phyloP scores from a whole-genome alignment of 2,329 filamentous ascomycete species.

The Elsinoe australis region DNA sequence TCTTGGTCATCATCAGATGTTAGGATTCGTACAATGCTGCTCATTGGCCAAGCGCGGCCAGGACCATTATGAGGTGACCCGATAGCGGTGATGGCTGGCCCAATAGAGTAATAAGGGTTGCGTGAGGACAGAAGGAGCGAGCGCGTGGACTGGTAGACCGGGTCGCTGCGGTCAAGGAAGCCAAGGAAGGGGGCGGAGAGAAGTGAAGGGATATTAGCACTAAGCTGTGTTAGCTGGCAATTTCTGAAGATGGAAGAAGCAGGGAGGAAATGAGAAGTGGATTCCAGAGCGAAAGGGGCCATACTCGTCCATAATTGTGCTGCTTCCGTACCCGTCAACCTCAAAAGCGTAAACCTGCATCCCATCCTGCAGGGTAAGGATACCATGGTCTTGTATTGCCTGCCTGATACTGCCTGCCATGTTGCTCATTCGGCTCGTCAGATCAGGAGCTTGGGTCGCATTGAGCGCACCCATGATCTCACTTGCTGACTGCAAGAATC shows the following conservation, averaged over 20 bases:
- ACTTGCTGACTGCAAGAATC: constrained; percentile 50
- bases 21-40: constrained; percentile 43
- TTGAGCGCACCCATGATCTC: constrained; percentile 47
- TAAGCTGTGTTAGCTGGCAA: background rate
- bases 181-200: constrained; percentile 58
- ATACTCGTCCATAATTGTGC: constrained; percentile 59
- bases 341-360: constrained; percentile 42
- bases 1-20: constrained; percentile 43
- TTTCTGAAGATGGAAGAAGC: background rate
- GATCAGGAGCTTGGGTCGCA: constrained; percentile 37
- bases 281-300: no score
- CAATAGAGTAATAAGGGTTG: constrained; percentile 46
- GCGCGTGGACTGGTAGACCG: constrained; percentile 42
- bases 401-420: constrained; percentile 43
- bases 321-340: constrained; percentile 40
- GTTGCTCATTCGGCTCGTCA: constrained; percentile 50
- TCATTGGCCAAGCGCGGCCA: constrained; percentile 46
- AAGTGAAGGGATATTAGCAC: constrained; percentile 59
- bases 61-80: constrained; percentile 44
- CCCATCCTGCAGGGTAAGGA: constrained; percentile 28
- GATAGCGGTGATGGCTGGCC: constrained; percentile 42
- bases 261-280: background rate
- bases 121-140: constrained; percentile 34
- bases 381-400: constrained; percentile 40
- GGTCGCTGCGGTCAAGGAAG: constrained; percentile 40